Evolutionary conservation across 1,139 yeast genomes (phyloP).

Genomic region (Scheffersomyces illinoinensis): DNA sequence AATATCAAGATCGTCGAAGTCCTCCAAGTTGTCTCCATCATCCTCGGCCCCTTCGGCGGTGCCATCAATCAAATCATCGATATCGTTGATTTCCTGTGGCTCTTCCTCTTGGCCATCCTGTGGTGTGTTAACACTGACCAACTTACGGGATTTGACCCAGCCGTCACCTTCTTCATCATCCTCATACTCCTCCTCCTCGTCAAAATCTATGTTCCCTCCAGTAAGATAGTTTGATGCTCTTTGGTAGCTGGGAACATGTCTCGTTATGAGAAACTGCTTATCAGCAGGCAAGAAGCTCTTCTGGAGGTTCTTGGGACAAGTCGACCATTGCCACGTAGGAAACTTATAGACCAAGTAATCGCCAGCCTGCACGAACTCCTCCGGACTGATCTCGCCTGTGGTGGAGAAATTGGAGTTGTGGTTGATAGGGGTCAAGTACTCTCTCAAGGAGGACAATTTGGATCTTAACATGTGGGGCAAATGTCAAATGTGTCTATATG

Average conservation of each 20-base stretch:
- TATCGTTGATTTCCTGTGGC: slow-evolving; percentile 28
- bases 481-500: background rate
- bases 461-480: slow-evolving; percentile 53
- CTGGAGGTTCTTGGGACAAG: slow-evolving; percentile 60
- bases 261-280: slow-evolving; percentile 83
- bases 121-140: slow-evolving; percentile 1
- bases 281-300: slow-evolving; percentile 80
- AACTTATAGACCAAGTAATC: slow-evolving; percentile 86
- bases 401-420: slow-evolving; percentile 77
- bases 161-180: slow-evolving; percentile 56
- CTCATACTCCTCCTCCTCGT: slow-evolving; percentile 31
- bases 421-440: slow-evolving; percentile 87
- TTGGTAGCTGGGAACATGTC: slow-evolving; percentile 82
- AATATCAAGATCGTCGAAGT: slow-evolving; percentile 32
- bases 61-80: slow-evolving; percentile 44
- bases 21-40: slow-evolving; percentile 27
- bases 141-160: slow-evolving; percentile 43
- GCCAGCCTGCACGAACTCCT: slow-evolving; percentile 91
- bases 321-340: slow-evolving; percentile 96
- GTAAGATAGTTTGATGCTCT: slow-evolving; percentile 63
- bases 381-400: slow-evolving; percentile 93
- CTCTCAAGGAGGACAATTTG: slow-evolving; percentile 80
- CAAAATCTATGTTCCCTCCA: slow-evolving; percentile 36
- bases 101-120: slow-evolving; percentile 10
- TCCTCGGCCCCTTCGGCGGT: slow-evolving; percentile 27